A percentile compares a stretch with the other conserved stretches of the same genome.
Evolutionary conservation across 768 basidiomycete genomes (phyloP).

Genomic region (Podaxis sp.): DNA sequence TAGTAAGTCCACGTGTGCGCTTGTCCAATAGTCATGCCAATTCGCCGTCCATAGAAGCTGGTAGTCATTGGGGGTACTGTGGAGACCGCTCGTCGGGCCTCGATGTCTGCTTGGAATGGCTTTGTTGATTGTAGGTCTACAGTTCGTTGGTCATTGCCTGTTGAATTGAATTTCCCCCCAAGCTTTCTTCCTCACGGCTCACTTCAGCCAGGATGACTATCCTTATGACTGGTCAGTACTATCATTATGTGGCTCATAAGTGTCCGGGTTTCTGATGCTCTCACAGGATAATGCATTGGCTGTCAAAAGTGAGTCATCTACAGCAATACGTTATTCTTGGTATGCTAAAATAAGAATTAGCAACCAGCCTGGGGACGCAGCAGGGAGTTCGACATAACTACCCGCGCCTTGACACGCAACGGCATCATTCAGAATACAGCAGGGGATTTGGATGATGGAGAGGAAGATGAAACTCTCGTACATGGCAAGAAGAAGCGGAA

Average conservation of each 20-base stretch:
- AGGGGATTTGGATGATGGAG: constrained; percentile 79
- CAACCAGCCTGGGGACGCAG: constrained; percentile 90
- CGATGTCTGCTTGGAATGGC: constrained; percentile 84
- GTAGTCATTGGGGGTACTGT: constrained; percentile 89
- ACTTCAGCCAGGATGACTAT: constrained; percentile 85
- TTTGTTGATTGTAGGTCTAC: constrained; percentile 73
- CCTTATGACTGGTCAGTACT: constrained; percentile 72
- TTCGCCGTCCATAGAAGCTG: constrained; percentile 55
- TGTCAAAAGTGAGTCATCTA: constrained; percentile 56
- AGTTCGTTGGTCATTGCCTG: neutral
- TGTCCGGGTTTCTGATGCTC: constrained; percentile 7
- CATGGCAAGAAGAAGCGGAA: constrained; percentile 72
- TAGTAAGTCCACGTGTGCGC: constrained; percentile 40
- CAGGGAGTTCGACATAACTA: constrained; percentile 87
- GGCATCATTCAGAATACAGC: constrained; percentile 63
- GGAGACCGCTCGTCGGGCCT: constrained; percentile 77
- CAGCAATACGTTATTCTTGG: neutral
- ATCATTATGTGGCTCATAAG: constrained; percentile 12
- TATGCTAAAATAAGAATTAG: constrained; percentile 31
- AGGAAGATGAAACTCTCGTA: constrained; percentile 55
- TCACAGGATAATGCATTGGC: constrained; percentile 85
- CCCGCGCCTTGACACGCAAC: constrained; percentile 62
- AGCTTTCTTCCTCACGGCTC: constrained; percentile 89
- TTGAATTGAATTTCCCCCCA: neutral
- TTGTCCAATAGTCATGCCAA: neutral